Evolutionary conservation across 306 rosid species (phyloP).

Genomic region (Urtica urens): DNA sequence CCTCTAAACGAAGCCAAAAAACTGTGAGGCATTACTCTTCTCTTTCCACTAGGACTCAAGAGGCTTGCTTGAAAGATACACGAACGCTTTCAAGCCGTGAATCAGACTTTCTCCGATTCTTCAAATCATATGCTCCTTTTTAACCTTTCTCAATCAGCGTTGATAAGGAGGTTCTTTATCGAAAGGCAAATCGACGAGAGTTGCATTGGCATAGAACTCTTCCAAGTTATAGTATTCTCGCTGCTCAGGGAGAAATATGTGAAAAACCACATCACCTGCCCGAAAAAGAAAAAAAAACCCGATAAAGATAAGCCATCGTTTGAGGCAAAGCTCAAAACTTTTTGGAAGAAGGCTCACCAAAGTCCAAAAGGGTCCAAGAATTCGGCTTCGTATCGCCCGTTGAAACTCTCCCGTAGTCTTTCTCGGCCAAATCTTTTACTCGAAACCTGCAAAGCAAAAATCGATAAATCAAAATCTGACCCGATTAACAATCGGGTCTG

Average conservation of each 20-base stretch:
- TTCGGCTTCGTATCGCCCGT: constrained; percentile 77
- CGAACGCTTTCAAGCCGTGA: no score
- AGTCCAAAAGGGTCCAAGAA: constrained; percentile 90
- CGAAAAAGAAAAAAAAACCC: constrained; percentile 14
- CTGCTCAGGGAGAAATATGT: constrained; percentile 82
- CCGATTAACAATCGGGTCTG: neutral
- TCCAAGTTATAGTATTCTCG: constrained; percentile 89
- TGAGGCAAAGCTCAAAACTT: neutral
- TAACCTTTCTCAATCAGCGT: constrained; percentile 17
- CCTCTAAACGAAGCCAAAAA: no score
- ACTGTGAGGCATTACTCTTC: no score
- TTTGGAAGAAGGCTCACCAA: constrained; percentile 29
- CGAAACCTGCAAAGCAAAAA: constrained; percentile 44
- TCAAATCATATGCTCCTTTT: neutral
- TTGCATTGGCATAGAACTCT: constrained; percentile 85
- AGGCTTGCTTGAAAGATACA: no score
- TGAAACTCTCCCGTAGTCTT: constrained; percentile 68
- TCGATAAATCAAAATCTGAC: neutral
- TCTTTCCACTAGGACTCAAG: no score
- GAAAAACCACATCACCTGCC: constrained; percentile 93
- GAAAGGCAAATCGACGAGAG: constrained; percentile 59
- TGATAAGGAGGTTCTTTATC: constrained; percentile 69
- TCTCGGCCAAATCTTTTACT: constrained; percentile 82
- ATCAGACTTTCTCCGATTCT: no score
- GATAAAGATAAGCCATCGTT: neutral